Base-by-base conservation (phyloP, 2,329 filamentous ascomycete species). In the Monosporascus sp. region DNA sequence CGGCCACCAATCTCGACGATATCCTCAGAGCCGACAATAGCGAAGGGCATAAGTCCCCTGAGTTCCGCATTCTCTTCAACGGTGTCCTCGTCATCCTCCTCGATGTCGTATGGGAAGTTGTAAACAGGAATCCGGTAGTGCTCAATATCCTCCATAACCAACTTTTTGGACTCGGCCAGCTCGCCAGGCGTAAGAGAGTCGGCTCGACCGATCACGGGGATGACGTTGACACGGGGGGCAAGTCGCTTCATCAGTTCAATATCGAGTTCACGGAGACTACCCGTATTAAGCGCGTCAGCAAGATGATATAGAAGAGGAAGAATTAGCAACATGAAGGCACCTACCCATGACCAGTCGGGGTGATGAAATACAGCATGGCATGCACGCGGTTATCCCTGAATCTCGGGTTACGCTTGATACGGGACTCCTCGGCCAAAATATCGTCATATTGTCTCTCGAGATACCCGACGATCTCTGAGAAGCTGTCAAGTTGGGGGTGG, bases 101-200 rank as follows among this genome's bases (percentile, higher is more conserved):
- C 94, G 57, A 99, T 96, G 65, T 99, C 94, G 78, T 99, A 99
- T 48, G 94, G 94, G 81, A 99, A 99, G 83, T 99, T 99, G 84
- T 99, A 99, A 61, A 99, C 93, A 47, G 94, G 94, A 65, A 99
- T 99, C 70, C 94, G 89, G 80, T 99, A 99, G 76, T 99, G 94
- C 77, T 99, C 94, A 65, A 99, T 99, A 71, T 99, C 94, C 80
- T 99, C 94, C 94, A 99, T 99, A 69, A 99, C 92, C 57, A 99
- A 84, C 82, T 97, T 99, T 85, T 99, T 99, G 63, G 93, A 97
- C 76, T 99, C 94, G 62, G 94, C 94, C 59, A 99, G 82, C 78
- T 99, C 94, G 62, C 90, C 88, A 39, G 94, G 94, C 52, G 94
- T 99, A 58, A 99, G 87, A 22, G 94, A 96, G 73, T 99, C 94